Conservation (phyloP, 1,284 basidiomycete genomes). For the Moesziomyces sp. region DNA sequence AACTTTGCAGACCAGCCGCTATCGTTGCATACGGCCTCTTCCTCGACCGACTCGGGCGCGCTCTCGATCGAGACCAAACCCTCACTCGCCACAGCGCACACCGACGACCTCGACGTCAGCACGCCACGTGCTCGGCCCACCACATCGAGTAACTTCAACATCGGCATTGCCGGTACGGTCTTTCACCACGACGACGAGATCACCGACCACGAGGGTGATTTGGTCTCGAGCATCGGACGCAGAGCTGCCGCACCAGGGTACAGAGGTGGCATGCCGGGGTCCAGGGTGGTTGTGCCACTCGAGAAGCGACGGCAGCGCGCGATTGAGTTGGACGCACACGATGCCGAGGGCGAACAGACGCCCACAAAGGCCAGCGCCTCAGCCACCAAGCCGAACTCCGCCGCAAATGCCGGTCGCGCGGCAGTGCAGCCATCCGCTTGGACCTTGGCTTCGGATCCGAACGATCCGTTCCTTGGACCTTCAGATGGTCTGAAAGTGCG, state of each 20-base stretch:
- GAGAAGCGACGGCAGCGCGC: conserved; percentile 20
- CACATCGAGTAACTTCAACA: conserved; percentile 26
- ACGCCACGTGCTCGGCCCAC: conserved; percentile 41
- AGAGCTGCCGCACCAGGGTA: background rate
- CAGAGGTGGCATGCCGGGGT: background rate
- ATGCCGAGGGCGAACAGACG: conserved; percentile 40
- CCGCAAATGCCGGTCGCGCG: background rate
- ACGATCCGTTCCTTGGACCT: too few relatives aligned
- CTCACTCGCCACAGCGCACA: conserved; percentile 2
- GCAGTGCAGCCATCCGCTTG: background rate
- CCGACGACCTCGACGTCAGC: conserved; percentile 43
- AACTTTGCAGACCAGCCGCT: background rate
- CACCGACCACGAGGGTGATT: conserved; percentile 32
- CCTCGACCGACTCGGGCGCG: background rate
- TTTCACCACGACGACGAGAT: conserved; percentile 40
- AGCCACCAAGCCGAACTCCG: conserved; percentile 1
- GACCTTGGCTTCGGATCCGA: background rate
- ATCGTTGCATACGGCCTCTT: background rate
- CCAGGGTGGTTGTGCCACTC: conserved; percentile 22
- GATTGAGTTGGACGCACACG: conserved; percentile 5
- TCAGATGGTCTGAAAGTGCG: too few relatives aligned
- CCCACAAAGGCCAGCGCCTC: conserved; percentile 28
- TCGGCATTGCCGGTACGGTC: conserved; percentile 40
- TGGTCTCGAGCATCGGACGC: background rate
- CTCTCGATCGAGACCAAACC: background rate